Evolutionary conservation across 192 early-diverging fungal species (phyloP), one percentile per base, ranked within the genome.

Genomic region (Entomortierella chlamydospora): DNA sequence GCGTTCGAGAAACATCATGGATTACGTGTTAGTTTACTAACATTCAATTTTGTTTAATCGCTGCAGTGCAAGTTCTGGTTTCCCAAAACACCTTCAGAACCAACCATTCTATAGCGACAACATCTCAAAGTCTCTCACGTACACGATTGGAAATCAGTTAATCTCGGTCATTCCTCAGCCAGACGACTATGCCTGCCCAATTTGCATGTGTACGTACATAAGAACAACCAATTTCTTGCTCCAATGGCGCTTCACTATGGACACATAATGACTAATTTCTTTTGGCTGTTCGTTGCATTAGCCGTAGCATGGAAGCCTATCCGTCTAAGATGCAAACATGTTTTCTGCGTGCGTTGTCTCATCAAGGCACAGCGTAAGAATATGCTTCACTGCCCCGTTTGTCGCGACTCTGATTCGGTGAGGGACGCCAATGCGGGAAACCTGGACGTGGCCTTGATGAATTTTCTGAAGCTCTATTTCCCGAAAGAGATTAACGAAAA

Each of bases 341-440:
- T 94, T 6, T 95, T 92, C 61, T 95, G 94, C 76, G 87, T 92
- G 8, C 90, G 91, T 1, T 95, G 94, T 63, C 62, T 95, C 39
- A 85, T 95, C 52, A 93, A 95, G 52, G 92, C 94, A 0, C 88
- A 90, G 17, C 57, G 80, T 6, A 84, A 91, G 23, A 71, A 78
- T 12, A 88, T 94, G 73, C 70, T 73, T 43, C 68, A 94, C 69
- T 95, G 94, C 61, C 93, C 93, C 4, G 64, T 95, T 8, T 95
- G 94, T 60, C 89, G 94, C 25, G 61, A 83, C 41, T 61, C 84
- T 39, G 82, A 83, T 45, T 90, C 92, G 10, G 83, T 95, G 0
- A 63, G 78, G 30, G 84, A 84, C 3, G 94, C 93, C 0, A 76
- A 87, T 45, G 85, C 87, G 12, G 61, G 60, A 17, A 87, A 92